phyloP scores from a whole-genome alignment of 23 red algal species.

The Gracilaria domingensis region DNA sequence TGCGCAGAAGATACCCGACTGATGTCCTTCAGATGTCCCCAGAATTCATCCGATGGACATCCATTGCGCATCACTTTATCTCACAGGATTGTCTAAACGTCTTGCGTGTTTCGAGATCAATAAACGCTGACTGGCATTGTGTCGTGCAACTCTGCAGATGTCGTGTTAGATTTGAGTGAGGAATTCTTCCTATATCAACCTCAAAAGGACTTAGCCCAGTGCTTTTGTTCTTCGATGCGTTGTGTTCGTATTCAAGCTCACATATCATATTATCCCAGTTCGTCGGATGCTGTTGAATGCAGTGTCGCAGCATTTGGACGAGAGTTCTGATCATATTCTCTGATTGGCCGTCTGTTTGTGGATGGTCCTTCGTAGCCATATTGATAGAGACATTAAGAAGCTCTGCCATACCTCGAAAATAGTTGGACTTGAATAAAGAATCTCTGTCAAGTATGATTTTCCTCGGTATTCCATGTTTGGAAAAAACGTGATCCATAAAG shows the following conservation, averaged over 20 bases:
- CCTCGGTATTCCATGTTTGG: conserved; percentile 45
- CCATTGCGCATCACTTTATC: no score
- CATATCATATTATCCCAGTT: conserved; percentile 25
- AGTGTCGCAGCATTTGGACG: conserved; percentile 18
- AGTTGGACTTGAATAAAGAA: conserved; percentile 37
- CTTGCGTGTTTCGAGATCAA: neutral
- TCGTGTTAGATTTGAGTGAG: neutral
- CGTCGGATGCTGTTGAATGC: conserved; percentile 28
- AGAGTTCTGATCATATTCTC: conserved; percentile 46
- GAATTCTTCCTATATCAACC: conserved; percentile 35
- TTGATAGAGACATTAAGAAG: conserved; percentile 39
- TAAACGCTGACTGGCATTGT: conserved; percentile 20
- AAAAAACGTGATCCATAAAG: conserved; percentile 41
- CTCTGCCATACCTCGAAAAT: conserved; percentile 35
- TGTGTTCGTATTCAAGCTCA: conserved; percentile 22
- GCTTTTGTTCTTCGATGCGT: conserved; percentile 17
- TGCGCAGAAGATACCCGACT: no score
- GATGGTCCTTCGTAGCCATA: conserved; percentile 42
- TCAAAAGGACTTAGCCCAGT: conserved; percentile 54
- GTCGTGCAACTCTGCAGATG: neutral
- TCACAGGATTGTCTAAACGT: conserved; percentile 40
- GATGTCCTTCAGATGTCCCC: no score
- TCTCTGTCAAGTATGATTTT: conserved; percentile 53
- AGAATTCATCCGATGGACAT: no score
- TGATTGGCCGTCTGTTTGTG: conserved; percentile 59